Evolutionary conservation across 371 early-diverging fungal genomes (phyloP).

Genomic region (Rhizomucor miehei): DNA sequence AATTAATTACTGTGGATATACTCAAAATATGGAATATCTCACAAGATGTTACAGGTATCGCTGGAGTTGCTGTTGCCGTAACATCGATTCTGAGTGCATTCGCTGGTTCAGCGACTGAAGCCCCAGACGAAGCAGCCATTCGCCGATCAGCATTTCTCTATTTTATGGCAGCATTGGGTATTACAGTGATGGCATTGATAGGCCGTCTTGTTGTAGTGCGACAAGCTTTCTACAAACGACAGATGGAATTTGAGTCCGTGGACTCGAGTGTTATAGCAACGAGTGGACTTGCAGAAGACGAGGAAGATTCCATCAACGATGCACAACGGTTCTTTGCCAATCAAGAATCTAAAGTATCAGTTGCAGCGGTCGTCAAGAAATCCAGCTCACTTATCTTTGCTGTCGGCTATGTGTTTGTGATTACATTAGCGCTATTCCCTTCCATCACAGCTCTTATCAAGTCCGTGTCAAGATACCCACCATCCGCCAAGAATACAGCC

Average conservation of each 20-base stretch:
- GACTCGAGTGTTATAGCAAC: background rate
- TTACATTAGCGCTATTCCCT: constrained; percentile 77
- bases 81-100: constrained; percentile 54
- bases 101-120: constrained; percentile 21
- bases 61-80: constrained; percentile 59
- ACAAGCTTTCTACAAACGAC: constrained; percentile 49
- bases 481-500: constrained; percentile 8
- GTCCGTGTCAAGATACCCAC: constrained; percentile 38
- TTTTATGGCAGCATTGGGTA: constrained; percentile 49
- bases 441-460: constrained; percentile 72
- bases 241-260: constrained; percentile 31
- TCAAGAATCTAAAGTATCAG: constrained; percentile 1
- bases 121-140: constrained; percentile 33
- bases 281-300: constrained; percentile 2
- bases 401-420: constrained; percentile 56
- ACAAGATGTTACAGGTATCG: constrained; percentile 36
- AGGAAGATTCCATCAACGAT: constrained; percentile 15
- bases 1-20: background rate
- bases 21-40: too few species aligned
- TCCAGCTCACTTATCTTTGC: constrained; percentile 46
- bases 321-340: constrained; percentile 3
- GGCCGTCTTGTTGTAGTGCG: constrained; percentile 41
- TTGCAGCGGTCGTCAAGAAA: constrained; percentile 23
- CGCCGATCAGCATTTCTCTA: constrained; percentile 57
- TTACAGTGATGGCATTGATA: constrained; percentile 45